Base-by-base conservation (phyloP, 1,284 basidiomycete species). In the Erythrobasidium hasegawianum region DNA sequence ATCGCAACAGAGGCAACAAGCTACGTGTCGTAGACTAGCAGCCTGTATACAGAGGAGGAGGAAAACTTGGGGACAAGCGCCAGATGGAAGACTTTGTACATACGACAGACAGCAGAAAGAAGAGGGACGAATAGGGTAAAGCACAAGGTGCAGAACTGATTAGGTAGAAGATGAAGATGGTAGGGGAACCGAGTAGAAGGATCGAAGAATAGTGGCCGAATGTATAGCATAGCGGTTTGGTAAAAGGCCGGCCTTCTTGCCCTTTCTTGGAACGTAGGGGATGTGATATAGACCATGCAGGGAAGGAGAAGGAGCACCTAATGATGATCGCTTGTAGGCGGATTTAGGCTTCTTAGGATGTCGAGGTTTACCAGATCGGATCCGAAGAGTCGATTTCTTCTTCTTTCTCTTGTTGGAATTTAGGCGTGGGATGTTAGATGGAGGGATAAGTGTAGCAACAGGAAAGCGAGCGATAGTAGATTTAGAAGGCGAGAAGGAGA, bases 401-500 rank as follows among this genome's bases (percentile, higher is more conserved):
- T 24, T 47, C 43, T 47, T 47, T 24, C 22, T 47, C 43, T 16
- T 47, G 7, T 47, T 47, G 7, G 43, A 8, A 14, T 47, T n/a
- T 16, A 47, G 14, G 4, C n/a, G 43, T 16, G 43, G 33, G 33
- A 33, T 11, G 43, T 7, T 47, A 24, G 43, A 5, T 7, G 43
- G 22, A 5, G 43, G 43, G 14, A 47, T 47, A 14, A 47, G 43
- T n/a, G 22, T 24, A 47, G 43, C 43, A 47, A 47, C 22, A 24
- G 43, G 43, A 16, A 47, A n/a, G 4, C 43, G 43, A 7, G 43
- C 5, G 16, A 24, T 7, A 14, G 4, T 24, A 47, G 43, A 14
- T 47, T 47, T 47, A 14, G 43, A 5, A n/a, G 43, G 43, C 43
- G 43, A 47, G 22, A 47, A 47, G 43, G 43, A 47, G 8, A 47